Conservation (phyloP, 2,329 filamentous ascomycete genomes). For the Exophiala sideris region DNA sequence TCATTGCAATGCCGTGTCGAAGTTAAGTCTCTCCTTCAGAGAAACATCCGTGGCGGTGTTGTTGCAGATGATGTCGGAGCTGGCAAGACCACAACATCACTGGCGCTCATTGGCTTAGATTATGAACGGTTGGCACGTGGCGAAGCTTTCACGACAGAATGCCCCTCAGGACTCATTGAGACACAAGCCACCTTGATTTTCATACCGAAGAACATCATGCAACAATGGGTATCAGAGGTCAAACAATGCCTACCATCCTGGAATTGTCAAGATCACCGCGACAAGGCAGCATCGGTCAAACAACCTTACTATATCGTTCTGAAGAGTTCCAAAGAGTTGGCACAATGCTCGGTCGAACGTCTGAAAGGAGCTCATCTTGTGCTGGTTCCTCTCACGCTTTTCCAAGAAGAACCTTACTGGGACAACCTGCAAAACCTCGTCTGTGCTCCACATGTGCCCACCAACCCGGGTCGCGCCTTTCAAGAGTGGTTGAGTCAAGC, state of each 20-base stretch:
- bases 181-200: slow-evolving; percentile 59
- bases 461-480: slow-evolving; percentile 47
- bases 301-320: slow-evolving; percentile 48
- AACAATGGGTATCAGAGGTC: slow-evolving; percentile 59
- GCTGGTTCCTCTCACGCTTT: slow-evolving; percentile 51
- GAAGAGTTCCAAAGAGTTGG: slow-evolving; percentile 38
- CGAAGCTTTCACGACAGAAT: neutral
- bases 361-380: slow-evolving; percentile 54
- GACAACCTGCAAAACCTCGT: slow-evolving; percentile 49
- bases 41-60: slow-evolving; percentile 55
- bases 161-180: neutral
- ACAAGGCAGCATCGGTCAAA: neutral
- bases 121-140: slow-evolving; percentile 14
- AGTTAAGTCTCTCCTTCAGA: slow-evolving; percentile 38
- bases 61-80: slow-evolving; percentile 64
- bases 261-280: neutral
- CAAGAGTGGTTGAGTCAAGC: slow-evolving; percentile 54
- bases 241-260: slow-evolving; percentile 36
- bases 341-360: slow-evolving; percentile 41
- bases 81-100: slow-evolving; percentile 62
- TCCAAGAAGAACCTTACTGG: slow-evolving; percentile 49
- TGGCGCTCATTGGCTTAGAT: slow-evolving; percentile 52
- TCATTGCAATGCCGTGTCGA: slow-evolving; percentile 57
- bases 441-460: slow-evolving; percentile 43
- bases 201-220: slow-evolving; percentile 52